Evolutionary conservation across 2,329 filamentous ascomycete genomes (phyloP).

Genomic region (Cercospora sp.): DNA sequence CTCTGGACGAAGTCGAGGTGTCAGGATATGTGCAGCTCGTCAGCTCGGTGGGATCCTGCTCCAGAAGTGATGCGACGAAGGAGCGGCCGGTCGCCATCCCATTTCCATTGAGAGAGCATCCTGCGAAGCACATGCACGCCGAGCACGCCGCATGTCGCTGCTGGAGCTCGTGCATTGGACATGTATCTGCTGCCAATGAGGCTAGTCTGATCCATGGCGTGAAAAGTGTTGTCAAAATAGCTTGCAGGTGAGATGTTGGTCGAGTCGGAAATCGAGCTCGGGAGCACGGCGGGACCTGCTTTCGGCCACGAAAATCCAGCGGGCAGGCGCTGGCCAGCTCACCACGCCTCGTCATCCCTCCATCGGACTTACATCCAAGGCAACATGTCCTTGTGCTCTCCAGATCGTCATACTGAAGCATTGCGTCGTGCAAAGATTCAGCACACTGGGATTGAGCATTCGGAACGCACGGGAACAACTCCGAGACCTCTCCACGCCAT

Average conservation of each 20-base stretch:
- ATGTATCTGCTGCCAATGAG: neutral
- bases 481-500: neutral
- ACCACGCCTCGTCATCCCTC: neutral
- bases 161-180: conserved; percentile 3
- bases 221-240: conserved; percentile 10
- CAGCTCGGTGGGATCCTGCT: neutral
- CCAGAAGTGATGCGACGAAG: neutral
- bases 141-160: conserved; percentile 6
- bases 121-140: neutral
- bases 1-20: neutral
- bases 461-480: neutral
- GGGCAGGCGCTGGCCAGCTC: neutral
- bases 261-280: neutral
- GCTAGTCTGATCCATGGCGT: conserved; percentile 9
- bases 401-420: neutral
- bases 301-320: neutral
- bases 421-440: neutral
- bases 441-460: neutral
- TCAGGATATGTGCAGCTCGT: neutral
- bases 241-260: conserved; percentile 2
- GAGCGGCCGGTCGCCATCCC: neutral
- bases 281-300: neutral
- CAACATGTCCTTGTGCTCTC: neutral
- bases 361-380: neutral
- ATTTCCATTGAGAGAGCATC: neutral